These are phyloP conservation scores for Daldinia caldariorum DNA, from an alignment of 495 filamentous ascomycete species.

Conservation along the genomic window DNA sequence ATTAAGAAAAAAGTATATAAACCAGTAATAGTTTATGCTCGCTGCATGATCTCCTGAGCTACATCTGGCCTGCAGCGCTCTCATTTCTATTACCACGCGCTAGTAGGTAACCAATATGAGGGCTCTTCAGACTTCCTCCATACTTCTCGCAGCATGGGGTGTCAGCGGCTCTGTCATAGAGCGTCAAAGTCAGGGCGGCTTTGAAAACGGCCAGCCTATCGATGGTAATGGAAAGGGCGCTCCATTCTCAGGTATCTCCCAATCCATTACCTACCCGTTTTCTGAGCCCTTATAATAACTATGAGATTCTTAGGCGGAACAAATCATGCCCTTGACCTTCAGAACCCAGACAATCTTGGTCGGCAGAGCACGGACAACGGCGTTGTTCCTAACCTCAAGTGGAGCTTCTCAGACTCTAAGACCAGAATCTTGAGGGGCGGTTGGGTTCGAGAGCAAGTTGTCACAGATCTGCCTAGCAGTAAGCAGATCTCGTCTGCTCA, in stretches of 20 bases:
- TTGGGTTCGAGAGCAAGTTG: slow-evolving; percentile 72
- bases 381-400: slow-evolving; percentile 68
- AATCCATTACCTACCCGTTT: neutral
- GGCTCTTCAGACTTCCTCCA: slow-evolving; percentile 35
- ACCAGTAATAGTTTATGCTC: neutral
- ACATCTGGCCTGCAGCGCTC: neutral
- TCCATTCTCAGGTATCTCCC: slow-evolving; percentile 61
- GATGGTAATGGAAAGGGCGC: slow-evolving; percentile 65
- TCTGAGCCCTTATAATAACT: slow-evolving; percentile 21
- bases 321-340: slow-evolving; percentile 61
- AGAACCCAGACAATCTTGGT: slow-evolving; percentile 70
- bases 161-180: slow-evolving; percentile 35
- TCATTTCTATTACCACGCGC: neutral
- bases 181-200: slow-evolving; percentile 49
- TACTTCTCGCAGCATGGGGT: slow-evolving; percentile 37
- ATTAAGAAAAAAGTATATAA: slow-evolving; percentile 23
- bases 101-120: slow-evolving; percentile 34
- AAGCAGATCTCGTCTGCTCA: slow-evolving; percentile 71
- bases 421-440: slow-evolving; percentile 68
- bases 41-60: neutral
- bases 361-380: slow-evolving; percentile 67
- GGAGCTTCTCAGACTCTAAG: slow-evolving; percentile 72
- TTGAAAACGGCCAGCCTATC: slow-evolving; percentile 63
- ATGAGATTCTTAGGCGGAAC: slow-evolving; percentile 54
- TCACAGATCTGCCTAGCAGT: slow-evolving; percentile 66